Percentiles rank a stretch among this genome's conserved stretches.
phyloP scores from a whole-genome alignment of 2,329 filamentous ascomycete species.

The Claviceps arundinis region DNA sequence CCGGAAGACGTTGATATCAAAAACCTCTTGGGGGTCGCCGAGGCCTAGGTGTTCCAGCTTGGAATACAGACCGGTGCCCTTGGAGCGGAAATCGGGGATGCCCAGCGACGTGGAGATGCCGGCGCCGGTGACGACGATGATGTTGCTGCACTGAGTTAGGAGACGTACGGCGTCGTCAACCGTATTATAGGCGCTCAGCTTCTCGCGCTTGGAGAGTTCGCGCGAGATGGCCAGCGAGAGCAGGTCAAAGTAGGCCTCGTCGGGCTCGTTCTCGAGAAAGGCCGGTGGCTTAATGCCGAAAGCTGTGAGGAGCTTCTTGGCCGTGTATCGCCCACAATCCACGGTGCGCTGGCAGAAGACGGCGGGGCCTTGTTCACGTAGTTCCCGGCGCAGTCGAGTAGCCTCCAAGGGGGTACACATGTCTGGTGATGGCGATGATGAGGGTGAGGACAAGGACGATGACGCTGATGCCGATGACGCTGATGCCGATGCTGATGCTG shows the following conservation, averaged over 20 bases:
- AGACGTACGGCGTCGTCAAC: constrained; percentile 77
- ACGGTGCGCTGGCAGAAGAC: constrained; percentile 65
- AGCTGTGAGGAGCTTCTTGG: constrained; percentile 73
- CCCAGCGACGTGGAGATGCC: constrained; percentile 94
- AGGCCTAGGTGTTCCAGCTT: constrained; percentile 66
- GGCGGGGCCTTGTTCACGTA: constrained; percentile 64
- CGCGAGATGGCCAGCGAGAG: constrained; percentile 66
- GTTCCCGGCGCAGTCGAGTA: constrained; percentile 50
- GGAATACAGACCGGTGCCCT: constrained; percentile 82
- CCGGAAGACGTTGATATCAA: constrained; percentile 78
- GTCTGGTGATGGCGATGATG: constrained; percentile 20
- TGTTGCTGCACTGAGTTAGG: constrained; percentile 61
- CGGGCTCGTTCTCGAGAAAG: constrained; percentile 54
- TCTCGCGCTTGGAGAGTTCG: constrained; percentile 69
- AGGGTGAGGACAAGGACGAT: not conserved
- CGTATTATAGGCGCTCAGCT: constrained; percentile 67
- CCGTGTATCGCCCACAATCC: constrained; percentile 53
- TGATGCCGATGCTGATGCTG: not conserved
- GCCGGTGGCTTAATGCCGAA: constrained; percentile 65
- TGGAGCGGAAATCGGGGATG: constrained; percentile 93
- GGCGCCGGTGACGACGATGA: constrained; percentile 87
- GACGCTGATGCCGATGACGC: not conserved
- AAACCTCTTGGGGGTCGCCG: constrained; percentile 84
- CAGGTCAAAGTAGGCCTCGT: constrained; percentile 62
- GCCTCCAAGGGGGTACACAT: constrained; percentile 58